Evolutionary conservation across 73 alveolate genomes (phyloP), one percentile per base, ranked within the genome.

Genomic region (Uronychia setigera): DNA sequence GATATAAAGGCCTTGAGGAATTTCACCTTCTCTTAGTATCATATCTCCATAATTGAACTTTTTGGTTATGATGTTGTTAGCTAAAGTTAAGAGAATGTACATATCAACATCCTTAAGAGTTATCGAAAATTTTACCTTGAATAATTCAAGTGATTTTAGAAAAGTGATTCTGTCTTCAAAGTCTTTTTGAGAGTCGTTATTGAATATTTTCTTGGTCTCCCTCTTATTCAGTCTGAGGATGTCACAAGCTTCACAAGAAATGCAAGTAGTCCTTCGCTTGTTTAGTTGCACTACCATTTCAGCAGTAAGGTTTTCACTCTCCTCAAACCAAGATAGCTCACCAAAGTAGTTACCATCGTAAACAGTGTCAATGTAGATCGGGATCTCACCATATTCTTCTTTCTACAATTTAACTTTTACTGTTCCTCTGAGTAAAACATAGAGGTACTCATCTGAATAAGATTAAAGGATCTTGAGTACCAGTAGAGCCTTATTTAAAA

Each of bases 331-430:
- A 58, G 78, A 32, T 9, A 59, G 67, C 77, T 86, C 92, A 1
- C 91, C 91, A 60, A 85, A 85, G 35, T 85, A 83, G 33, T 85
- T 76, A 19, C 91, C 91, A 77, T 85, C 91, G 34, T 85, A 85
- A 31, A 59, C 26, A 25, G 85, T 85, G 58, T 85, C 77, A 14
- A 85, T 78, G 9, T 74, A 29, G 1, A 85, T 57, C 31, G 91
- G 91, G 32, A 77, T 57, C 29, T 76, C 29, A 1, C 91, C 91
- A 33, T 35, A 77, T 31, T 85, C 91, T 57, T 76, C 77, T 79
- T 85, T 85, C 26, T n/a, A 26, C 19, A 85, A 58, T 77, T 32
- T 77, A 1, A 75, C 87, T 31, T 85, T 77, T 1, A 58, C 86
- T 77, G 91, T 33, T 14, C 91, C 91, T 78, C 91, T 76, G 27